Evolutionary conservation across 75 land plant genomes (phyloP), one percentile per base, ranked within the genome.

Genomic region (Pseudotsuga menziesii): DNA sequence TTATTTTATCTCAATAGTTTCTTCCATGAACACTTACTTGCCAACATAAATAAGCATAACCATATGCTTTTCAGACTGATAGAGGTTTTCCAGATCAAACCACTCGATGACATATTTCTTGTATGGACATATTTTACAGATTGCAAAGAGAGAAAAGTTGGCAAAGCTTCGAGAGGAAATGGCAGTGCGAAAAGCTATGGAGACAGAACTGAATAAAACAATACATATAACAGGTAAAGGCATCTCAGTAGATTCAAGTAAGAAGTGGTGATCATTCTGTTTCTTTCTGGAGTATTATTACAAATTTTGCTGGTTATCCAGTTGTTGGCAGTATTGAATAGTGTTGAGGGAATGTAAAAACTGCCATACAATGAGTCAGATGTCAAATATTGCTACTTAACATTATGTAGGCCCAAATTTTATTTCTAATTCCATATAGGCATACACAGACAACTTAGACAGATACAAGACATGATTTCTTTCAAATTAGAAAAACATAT

Each of bases 151-250:
- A 76, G 97, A 94, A 48, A 88, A 85, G 61, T 83, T 94, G 81
- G 88, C 86, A 71, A 89, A 84, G 84, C 80, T 91, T 26, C 76
- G 97, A 26, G 97, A 94, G 76, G 90, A 94, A 75, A 89, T 83
- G 59, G 97, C 97, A 44, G 97, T 94, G 15, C 92, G 92, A 78
- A 94, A 87, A 61, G 97, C 97, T 19, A 94, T 88, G 83, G 97
- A 94, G 78, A 85, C 91, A 5, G 94, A 94, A 74, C 82, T 94
- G 57, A 84, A 89, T 78, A 94, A 88, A 81, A 91, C 97, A 17
- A 94, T 94, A 35, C 91, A 88, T 74, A 90, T 94, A 32, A 92
- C 92, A 79, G 97, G 94, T 88, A 78, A 41, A 73, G 19, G 25
- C 41, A 20, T 16, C 2, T 22, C 7, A 36, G n/a, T 69, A 20